Percentiles rank a stretch among this genome's conserved stretches.
phyloP scores from a whole-genome alignment of 2,329 filamentous ascomycete genomes.

The Diaporthe ilicicola region DNA sequence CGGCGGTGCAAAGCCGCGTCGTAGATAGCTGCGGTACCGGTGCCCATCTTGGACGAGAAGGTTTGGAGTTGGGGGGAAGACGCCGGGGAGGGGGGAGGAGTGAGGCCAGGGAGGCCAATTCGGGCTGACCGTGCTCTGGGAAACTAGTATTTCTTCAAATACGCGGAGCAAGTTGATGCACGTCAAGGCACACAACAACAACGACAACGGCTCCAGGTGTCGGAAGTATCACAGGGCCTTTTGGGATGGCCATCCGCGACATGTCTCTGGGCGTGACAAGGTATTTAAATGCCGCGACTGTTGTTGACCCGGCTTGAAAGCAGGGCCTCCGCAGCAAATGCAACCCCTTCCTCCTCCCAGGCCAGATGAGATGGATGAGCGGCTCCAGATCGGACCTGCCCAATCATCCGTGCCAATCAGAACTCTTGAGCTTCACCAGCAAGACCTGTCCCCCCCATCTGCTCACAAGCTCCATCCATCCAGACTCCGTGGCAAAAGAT shows the following conservation, averaged over 20 bases:
- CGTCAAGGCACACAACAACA: not conserved
- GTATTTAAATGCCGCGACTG: not conserved
- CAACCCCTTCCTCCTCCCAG: not conserved
- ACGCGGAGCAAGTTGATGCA: not conserved
- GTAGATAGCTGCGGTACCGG: constrained; percentile 48
- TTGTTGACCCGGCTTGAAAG: not conserved
- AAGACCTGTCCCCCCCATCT: not conserved
- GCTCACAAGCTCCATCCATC: not conserved
- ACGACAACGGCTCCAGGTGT: not conserved
- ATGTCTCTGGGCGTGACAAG: not conserved
- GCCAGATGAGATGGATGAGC: not conserved
- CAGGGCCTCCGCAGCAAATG: constrained; percentile 13
- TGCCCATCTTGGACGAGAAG: constrained; percentile 30
- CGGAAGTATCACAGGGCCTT: not conserved
- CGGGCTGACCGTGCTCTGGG: not conserved
- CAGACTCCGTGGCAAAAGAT: not conserved
- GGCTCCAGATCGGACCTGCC: not conserved
- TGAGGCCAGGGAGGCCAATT: no score
- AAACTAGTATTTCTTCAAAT: constrained; percentile 43
- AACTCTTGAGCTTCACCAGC: not conserved
- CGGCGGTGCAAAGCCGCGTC: constrained; percentile 62
- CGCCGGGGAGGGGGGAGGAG: no score
- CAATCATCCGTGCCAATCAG: constrained; percentile 18
- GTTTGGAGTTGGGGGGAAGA: no score
- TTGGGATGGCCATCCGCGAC: not conserved